These are phyloP conservation scores for Candida michaelii DNA, from an alignment of 805 yeast species.

Conservation along the genomic window DNA sequence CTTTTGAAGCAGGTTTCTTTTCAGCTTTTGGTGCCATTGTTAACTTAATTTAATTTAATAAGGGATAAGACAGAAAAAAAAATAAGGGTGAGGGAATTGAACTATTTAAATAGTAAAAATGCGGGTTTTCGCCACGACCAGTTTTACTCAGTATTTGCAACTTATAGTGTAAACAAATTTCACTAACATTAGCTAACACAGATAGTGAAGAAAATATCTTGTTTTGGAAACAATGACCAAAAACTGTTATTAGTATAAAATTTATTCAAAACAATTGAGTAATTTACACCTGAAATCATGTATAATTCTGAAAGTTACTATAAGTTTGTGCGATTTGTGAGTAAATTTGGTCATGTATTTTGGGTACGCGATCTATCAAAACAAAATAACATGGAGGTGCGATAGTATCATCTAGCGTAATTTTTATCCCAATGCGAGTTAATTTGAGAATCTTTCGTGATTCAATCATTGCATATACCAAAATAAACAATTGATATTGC, in stretches of 20 bases:
- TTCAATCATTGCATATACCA: neutral
- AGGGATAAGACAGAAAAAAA: slow-evolving; percentile 3
- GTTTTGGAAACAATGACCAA: slow-evolving; percentile 4
- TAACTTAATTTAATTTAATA: slow-evolving; percentile 5
- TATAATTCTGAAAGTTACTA: neutral
- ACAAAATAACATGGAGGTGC: neutral
- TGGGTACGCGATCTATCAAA: slow-evolving; percentile 3
- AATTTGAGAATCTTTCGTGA: neutral
- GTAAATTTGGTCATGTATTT: slow-evolving; percentile 5
- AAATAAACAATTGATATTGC: slow-evolving; percentile 1
- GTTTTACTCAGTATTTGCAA: slow-evolving; percentile 1
- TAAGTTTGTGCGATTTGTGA: neutral
- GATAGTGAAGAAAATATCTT: neutral
- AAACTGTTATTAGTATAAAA: neutral
- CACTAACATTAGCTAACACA: neutral
- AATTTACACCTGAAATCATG: neutral
- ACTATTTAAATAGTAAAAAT: slow-evolving; percentile 8
- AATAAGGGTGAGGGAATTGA: slow-evolving; percentile 7
- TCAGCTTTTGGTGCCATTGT: slow-evolving; percentile 68
- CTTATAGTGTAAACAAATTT: slow-evolving; percentile 4
- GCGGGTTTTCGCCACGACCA: slow-evolving; percentile 7
- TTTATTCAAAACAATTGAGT: slow-evolving; percentile 3
- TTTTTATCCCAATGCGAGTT: neutral
- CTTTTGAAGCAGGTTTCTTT: slow-evolving; percentile 89
- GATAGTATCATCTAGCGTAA: neutral